A percentile compares a stretch with the other conserved stretches of the same genome.
These are phyloP conservation scores for Mycosphaerella sp. DNA, from an alignment of 2,329 filamentous ascomycete species.

Conservation along the genomic window DNA sequence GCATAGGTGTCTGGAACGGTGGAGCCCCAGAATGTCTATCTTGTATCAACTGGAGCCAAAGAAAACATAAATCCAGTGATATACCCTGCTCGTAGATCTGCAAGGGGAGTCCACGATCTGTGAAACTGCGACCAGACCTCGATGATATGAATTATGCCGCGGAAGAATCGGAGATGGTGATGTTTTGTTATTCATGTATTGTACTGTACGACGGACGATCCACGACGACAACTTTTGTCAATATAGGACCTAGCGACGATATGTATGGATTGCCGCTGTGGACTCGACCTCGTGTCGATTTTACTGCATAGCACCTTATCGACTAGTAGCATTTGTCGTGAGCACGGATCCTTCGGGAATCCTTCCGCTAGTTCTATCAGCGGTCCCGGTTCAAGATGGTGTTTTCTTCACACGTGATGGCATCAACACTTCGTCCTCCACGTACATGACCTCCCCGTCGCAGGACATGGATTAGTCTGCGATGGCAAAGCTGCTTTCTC, in stretches of 20 bases:
- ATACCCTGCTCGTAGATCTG: background rate
- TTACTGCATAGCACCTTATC: too few relatives aligned
- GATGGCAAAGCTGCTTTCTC: slow-evolving; percentile 8
- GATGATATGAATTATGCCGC: too few relatives aligned
- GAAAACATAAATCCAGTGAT: background rate
- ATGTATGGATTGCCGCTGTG: too few relatives aligned
- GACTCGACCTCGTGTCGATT: too few relatives aligned
- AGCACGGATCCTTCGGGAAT: background rate
- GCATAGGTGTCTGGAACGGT: background rate
- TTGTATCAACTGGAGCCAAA: slow-evolving; percentile 2
- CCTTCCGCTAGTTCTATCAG: background rate
- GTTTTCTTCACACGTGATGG: background rate
- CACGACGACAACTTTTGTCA: too few relatives aligned
- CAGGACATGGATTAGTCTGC: slow-evolving; percentile 3
- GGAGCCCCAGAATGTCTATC: background rate
- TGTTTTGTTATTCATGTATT: too few relatives aligned
- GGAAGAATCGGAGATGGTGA: too few relatives aligned
- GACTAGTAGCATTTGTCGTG: too few relatives aligned
- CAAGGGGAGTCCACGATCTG: too few relatives aligned
- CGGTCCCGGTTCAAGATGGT: background rate
- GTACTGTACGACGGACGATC: too few relatives aligned
- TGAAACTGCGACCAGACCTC: too few relatives aligned
- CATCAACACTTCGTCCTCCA: background rate
- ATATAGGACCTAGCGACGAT: too few relatives aligned
- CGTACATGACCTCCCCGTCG: background rate